Percentiles rank a stretch among this genome's conserved stretches.
Evolutionary conservation across 202 grass and related monocot species (phyloP).

Genomic region (Bolboschoenoplectus hybrid): DNA sequence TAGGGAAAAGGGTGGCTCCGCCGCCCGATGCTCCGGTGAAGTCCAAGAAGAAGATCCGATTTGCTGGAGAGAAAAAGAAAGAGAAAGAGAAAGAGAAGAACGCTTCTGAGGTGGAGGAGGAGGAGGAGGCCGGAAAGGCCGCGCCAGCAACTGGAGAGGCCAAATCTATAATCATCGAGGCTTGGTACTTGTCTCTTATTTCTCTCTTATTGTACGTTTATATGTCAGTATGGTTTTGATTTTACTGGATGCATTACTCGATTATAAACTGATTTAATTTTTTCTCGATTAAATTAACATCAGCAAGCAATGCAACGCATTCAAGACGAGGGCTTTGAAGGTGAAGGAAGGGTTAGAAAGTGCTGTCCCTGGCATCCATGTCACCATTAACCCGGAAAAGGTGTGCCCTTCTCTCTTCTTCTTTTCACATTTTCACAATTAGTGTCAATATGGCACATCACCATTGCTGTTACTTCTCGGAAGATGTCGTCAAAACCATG

Average conservation of each 20-base stretch:
- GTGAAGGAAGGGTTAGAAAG: slow-evolving; percentile 72
- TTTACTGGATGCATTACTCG: neutral
- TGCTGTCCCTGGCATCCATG: slow-evolving; percentile 53
- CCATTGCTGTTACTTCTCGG: neutral
- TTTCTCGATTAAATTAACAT: slow-evolving; percentile 15
- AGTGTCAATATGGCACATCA: slow-evolving; percentile 6
- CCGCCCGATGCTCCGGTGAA: slow-evolving; percentile 25
- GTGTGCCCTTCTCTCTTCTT: slow-evolving; percentile 37
- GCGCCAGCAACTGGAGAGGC: neutral
- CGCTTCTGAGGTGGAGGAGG: slow-evolving; percentile 23
- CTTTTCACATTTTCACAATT: neutral
- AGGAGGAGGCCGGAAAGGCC: neutral
- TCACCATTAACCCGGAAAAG: slow-evolving; percentile 77
- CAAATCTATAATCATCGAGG: slow-evolving; percentile 57
- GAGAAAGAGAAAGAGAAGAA: neutral
- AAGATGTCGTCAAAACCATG: neutral
- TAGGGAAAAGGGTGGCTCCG: slow-evolving; percentile 41
- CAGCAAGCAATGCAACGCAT: slow-evolving; percentile 73
- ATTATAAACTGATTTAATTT: neutral
- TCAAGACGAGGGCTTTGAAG: slow-evolving; percentile 67
- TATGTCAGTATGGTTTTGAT: neutral
- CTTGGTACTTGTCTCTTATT: slow-evolving; percentile 54
- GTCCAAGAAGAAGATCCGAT: slow-evolving; percentile 45
- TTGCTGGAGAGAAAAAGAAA: neutral
- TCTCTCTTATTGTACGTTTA: neutral